These are phyloP conservation scores for Apiospora malaysiana DNA, from an alignment of 2,329 filamentous ascomycete species.

Conservation along the genomic window DNA sequence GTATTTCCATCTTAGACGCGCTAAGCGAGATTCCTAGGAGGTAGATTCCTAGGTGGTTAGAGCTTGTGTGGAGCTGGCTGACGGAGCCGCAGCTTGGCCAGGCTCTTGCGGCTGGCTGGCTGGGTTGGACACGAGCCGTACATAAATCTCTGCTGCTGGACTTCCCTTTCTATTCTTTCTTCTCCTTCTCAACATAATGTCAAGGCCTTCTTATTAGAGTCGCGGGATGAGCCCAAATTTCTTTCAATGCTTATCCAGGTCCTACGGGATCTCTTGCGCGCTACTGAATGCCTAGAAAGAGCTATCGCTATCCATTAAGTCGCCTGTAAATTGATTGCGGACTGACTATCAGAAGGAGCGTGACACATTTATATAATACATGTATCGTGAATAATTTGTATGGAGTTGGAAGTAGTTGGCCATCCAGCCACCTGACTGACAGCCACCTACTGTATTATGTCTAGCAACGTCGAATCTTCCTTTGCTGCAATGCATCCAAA, in stretches of 20 bases:
- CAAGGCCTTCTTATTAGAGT: conserved; percentile 98
- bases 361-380: conserved; percentile 39
- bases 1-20: conserved; percentile 14
- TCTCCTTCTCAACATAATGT: conserved; percentile 67
- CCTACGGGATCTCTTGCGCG: conserved; percentile 85
- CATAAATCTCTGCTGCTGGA: conserved; percentile 31
- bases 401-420: not conserved
- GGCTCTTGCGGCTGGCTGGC: not conserved
- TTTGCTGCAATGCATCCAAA: not conserved
- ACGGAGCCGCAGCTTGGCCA: conserved; percentile 11
- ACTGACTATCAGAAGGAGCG: conserved; percentile 46
- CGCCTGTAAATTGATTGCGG: conserved; percentile 57
- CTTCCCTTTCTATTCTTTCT: conserved; percentile 47
- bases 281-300: conserved; percentile 96
- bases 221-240: conserved; percentile 79
- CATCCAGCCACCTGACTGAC: not conserved
- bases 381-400: not conserved
- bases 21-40: conserved; percentile 15
- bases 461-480: no score
- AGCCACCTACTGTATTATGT: not conserved
- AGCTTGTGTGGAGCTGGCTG: conserved; percentile 19
- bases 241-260: conserved; percentile 92
- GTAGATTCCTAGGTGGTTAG: not conserved
- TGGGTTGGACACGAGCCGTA: conserved; percentile 26
- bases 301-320: conserved; percentile 74